A percentile compares a stretch with the other conserved stretches of the same genome.
These are phyloP conservation scores for Starmerella riodocensis DNA, from an alignment of 805 yeast species.

Conservation along the genomic window DNA sequence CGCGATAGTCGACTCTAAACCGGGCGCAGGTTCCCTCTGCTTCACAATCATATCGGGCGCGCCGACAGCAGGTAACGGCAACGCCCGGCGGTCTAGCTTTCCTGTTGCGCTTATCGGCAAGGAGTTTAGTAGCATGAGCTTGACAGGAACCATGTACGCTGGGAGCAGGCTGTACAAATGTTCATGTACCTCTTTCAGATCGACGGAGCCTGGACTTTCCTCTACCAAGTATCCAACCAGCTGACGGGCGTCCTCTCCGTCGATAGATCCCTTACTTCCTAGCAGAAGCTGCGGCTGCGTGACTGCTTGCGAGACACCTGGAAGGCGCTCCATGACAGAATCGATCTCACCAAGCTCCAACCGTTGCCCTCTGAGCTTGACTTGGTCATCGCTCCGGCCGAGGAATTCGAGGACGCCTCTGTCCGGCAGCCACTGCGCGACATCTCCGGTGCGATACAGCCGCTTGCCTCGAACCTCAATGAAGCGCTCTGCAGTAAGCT, in stretches of 20 bases:
- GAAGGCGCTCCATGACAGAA: conserved; percentile 13
- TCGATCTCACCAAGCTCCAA: conserved; percentile 26
- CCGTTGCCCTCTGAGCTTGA: conserved; percentile 26
- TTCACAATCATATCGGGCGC: neutral
- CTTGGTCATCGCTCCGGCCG: conserved; percentile 25
- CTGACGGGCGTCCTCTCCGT: conserved; percentile 12
- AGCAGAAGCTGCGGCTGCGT: conserved; percentile 6
- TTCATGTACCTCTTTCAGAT: neutral
- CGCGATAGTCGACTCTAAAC: conserved; percentile 8
- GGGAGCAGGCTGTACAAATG: conserved; percentile 32
- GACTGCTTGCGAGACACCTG: conserved; percentile 8
- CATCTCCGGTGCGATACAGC: conserved; percentile 24
- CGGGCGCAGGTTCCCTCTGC: neutral
- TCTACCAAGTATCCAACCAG: conserved; percentile 11
- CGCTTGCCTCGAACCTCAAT: conserved; percentile 6
- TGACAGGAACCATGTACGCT: conserved; percentile 79
- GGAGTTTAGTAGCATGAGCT: conserved; percentile 70
- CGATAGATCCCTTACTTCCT: neutral
- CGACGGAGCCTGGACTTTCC: neutral
- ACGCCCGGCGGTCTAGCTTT: conserved; percentile 88
- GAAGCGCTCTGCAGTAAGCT: conserved; percentile 19
- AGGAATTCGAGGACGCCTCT: conserved; percentile 23
- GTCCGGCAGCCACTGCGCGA: conserved; percentile 18
- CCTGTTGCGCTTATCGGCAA: conserved; percentile 94
- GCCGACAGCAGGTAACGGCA: conserved; percentile 23